Percentiles rank a stretch among this genome's conserved stretches.
Evolutionary conservation across 306 rosid genomes (phyloP).

Genomic region (Aeschynomene evenia): DNA sequence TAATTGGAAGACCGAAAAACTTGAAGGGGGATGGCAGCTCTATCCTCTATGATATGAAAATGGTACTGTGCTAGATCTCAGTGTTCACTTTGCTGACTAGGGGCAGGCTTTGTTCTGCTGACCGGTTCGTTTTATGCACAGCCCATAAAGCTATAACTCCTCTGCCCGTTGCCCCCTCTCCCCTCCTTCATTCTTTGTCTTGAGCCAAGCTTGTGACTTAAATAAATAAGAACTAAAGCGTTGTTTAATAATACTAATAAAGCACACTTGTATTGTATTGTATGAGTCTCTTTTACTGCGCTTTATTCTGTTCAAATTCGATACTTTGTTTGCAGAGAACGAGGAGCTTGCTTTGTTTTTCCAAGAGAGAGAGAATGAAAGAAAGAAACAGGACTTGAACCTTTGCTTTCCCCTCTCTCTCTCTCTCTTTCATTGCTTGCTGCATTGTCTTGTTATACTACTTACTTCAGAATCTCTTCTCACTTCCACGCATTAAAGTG

Average conservation of each 20-base stretch:
- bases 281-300: slow-evolving; percentile 36
- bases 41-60: slow-evolving; percentile 13
- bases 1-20: slow-evolving; percentile 59
- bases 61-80: slow-evolving; percentile 41
- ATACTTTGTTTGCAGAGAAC: slow-evolving; percentile 83
- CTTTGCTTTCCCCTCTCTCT: slow-evolving; percentile 27
- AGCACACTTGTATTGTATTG: no score
- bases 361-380: slow-evolving; percentile 40
- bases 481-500: slow-evolving; percentile 79
- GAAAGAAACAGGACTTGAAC: not conserved
- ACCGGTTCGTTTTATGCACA: slow-evolving; percentile 47
- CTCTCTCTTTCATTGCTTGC: slow-evolving; percentile 47
- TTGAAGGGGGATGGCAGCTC: slow-evolving; percentile 38
- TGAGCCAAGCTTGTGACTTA: slow-evolving; percentile 43
- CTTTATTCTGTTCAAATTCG: slow-evolving; percentile 90
- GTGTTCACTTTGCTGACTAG: slow-evolving; percentile 80
- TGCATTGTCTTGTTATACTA: slow-evolving; percentile 84
- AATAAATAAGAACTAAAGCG: not conserved
- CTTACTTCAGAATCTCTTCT: slow-evolving; percentile 74
- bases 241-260: slow-evolving; percentile 36
- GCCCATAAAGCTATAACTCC: slow-evolving; percentile 52
- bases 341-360: slow-evolving; percentile 65
- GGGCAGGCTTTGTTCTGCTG: slow-evolving; percentile 78
- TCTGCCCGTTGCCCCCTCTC: slow-evolving; percentile 76
- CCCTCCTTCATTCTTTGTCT: slow-evolving; percentile 32